Evolutionary conservation across 345 rosid species (phyloP).

Genomic region (Clarkia xantiana): DNA sequence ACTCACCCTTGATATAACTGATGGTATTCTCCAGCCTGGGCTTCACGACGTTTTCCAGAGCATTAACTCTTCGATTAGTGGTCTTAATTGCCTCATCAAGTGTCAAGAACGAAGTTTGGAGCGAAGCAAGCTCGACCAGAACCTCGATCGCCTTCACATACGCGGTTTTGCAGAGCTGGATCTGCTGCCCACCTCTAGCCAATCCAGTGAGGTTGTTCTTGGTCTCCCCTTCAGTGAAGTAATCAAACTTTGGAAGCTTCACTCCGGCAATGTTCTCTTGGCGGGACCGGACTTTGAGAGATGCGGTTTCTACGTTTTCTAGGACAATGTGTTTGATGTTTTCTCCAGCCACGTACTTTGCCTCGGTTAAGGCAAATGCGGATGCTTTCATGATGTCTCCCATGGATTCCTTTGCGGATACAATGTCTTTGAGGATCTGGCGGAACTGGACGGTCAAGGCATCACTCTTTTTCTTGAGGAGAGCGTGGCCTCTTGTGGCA

Average conservation of each 20-base stretch:
- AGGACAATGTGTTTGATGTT: slow-evolving; percentile 11
- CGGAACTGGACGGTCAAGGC: slow-evolving; percentile 14
- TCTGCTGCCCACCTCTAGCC: slow-evolving; percentile 15
- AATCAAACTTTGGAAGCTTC: slow-evolving; percentile 14
- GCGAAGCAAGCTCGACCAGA: slow-evolving; percentile 13
- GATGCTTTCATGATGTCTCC: slow-evolving; percentile 14
- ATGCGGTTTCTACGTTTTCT: slow-evolving; percentile 8
- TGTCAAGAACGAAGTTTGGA: slow-evolving; percentile 12
- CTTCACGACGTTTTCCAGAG: slow-evolving; percentile 15
- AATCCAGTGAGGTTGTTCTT: slow-evolving; percentile 13
- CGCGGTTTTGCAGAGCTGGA: slow-evolving; percentile 10
- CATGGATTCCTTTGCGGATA: slow-evolving; percentile 13
- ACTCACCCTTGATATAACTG: slow-evolving; percentile 11
- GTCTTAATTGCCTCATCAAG: slow-evolving; percentile 14
- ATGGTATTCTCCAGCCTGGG: slow-evolving; percentile 13
- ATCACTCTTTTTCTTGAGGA: slow-evolving; percentile 16
- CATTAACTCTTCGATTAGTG: slow-evolving; percentile 12
- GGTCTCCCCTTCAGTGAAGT: slow-evolving; percentile 13
- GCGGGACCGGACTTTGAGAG: slow-evolving; percentile 11
- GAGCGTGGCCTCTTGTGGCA: slow-evolving; percentile 15
- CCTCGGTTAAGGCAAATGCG: slow-evolving; percentile 12
- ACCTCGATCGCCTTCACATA: slow-evolving; percentile 10
- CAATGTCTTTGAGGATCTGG: slow-evolving; percentile 11
- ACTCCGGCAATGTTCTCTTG: slow-evolving; percentile 13
- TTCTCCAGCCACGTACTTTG: slow-evolving; percentile 13